Base-by-base conservation (phyloP, 2,329 filamentous ascomycete genomes). In the Fusarium subglutinans region DNA sequence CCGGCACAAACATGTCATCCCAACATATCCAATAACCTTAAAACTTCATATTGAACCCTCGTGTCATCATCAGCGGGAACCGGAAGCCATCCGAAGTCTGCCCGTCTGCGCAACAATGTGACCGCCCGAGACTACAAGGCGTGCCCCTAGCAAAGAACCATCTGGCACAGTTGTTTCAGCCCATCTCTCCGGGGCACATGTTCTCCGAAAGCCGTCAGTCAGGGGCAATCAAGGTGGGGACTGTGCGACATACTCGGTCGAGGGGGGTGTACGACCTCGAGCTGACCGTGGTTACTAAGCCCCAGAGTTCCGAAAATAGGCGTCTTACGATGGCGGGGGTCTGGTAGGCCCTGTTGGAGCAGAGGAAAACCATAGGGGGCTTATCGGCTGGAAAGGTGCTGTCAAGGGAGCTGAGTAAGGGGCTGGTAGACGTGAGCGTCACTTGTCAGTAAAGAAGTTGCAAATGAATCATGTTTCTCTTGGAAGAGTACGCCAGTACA, bases 51-150 rank as follows among this genome's bases (percentile, higher is more conserved):
- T 83, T 82, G 74, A 54, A 78, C 72, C 79, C 6, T 71, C 78
- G 11, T 78, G 79, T 80, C 33, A 81, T 84, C 59, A 41, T 82
- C 81, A 35, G 81, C 84, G 22, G 82, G 80, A 61, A 80, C 87
- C 24, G 83, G 82, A 22, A 86, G 86, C 66, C 85, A 88, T 70
- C 85, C 81, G 5, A 85, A 84, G 26, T 84, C 85, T 38, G 10
- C 82, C 33, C 87, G 84, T 82, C 84, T 12, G 81, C 85, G 70
- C 78, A 83, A 18, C 81, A 81, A 87, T 76, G 86, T 87, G 45
- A 83, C 88, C 70, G 83, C 87, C 48, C 82, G 86, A 68, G 86
- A 86, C 63, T 77, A 50, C 47, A 45, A 50, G 87, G 24, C 85
- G 83, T 69, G 85, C 87, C 30, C 87, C 84, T 13, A 83, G 86